Base-by-base conservation (phyloP, 768 basidiomycete species). In the Hysterangium stoloniferum region DNA sequence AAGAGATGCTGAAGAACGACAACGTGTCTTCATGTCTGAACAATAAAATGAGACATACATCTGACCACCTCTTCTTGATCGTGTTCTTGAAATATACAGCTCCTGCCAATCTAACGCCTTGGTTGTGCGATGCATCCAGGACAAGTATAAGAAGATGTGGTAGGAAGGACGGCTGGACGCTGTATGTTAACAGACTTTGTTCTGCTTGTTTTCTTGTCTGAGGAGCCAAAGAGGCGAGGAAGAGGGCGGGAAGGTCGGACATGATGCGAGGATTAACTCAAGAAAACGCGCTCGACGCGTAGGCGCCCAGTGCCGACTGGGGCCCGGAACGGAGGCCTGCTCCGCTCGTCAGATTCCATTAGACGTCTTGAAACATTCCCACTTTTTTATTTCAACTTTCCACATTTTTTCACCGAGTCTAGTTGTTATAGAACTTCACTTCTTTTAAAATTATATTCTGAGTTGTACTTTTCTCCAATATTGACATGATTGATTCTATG, bases 71-170 rank as follows among this genome's bases (percentile, higher is more conserved):
- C 24, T 78, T 72, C 64, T 87, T 92, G 52, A 92, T 77, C 38
- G 84, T 75, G 62, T 98, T 96, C 71, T 97, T 98, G 57, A 96
- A 82, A 68, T 87, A 93, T 29, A 97, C 83, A 45, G 86, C 84
- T 2, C 82, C 94, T 1, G 91, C 80, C 48, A 95, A 80, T 60
- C 93, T 71, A 28, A 87, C 77, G 0, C 86, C 69, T 58, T 80
- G 79, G 63, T 85, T 78, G 54, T 78, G 74, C 9, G 76, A 64
- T 28, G 68, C 65, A 55, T 87, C 76, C 54, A 91, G 79, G 54
- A 91, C 80, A 55, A 97, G 80, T 25, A 74, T 68, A 22, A 98
- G 79, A 20, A 97, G 78, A 60, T 84, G 77, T 2, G 78, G 69
- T 11, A 92, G 74, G 66, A 97, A 99, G 8, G 85, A 86, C 2